These are phyloP conservation scores for Viola pubescens DNA, from an alignment of 441 rosid species.

Conservation along the genomic window DNA sequence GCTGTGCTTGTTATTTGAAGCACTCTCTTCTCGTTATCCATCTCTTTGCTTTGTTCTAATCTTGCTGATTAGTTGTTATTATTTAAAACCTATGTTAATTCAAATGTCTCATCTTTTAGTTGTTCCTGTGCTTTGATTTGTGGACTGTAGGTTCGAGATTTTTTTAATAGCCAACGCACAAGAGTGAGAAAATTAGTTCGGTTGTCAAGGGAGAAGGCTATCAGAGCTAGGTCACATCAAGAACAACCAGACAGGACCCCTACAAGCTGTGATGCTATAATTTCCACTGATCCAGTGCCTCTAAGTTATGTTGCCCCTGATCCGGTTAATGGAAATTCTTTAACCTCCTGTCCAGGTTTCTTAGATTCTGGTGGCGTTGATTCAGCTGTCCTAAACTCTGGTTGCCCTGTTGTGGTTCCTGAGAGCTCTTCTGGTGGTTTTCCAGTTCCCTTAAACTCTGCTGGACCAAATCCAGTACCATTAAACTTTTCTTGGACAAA, in stretches of 20 bases:
- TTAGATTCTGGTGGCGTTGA: no score
- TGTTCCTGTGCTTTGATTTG: neutral
- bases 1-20: no score
- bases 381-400: neutral
- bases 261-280: conserved; percentile 30
- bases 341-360: conserved; percentile 19
- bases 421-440: conserved; percentile 31
- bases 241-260: conserved; percentile 26
- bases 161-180: conserved; percentile 73
- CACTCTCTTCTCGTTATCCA: neutral
- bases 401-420: conserved; percentile 29
- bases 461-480: conserved; percentile 21
- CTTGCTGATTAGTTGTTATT: no score
- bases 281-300: conserved; percentile 44
- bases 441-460: conserved; percentile 11
- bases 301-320: conserved; percentile 33
- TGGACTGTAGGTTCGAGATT: conserved; percentile 68
- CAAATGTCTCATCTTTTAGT: neutral
- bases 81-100: no score
- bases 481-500: conserved; percentile 21
- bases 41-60: neutral
- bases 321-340: conserved; percentile 33
- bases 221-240: conserved; percentile 28
- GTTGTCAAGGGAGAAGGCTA: conserved; percentile 68
- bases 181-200: conserved; percentile 81